Conservation (phyloP, 345 rosid genomes). For the Citrus cavaleriei region DNA sequence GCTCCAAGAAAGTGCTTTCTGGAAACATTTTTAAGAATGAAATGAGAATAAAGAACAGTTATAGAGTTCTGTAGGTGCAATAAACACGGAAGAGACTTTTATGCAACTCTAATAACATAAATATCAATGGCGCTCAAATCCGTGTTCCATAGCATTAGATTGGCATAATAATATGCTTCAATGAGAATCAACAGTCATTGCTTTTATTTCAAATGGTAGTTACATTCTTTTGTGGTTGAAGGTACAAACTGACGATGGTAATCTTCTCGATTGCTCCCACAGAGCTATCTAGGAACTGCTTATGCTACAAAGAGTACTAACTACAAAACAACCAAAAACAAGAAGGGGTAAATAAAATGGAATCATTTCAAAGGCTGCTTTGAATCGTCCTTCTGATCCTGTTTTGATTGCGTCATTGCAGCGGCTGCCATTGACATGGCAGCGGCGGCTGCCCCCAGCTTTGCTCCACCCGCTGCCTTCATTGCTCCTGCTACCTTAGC, state of each 20-base stretch:
- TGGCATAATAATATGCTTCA: not conserved
- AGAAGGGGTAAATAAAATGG: not conserved
- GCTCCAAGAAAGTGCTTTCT: not conserved
- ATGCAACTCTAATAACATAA: too few species aligned
- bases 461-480: constrained; percentile 89
- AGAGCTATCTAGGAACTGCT: not conserved
- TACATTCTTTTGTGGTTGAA: not conserved
- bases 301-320: constrained; percentile 4
- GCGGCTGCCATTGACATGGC: constrained; percentile 78
- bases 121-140: too few species aligned
- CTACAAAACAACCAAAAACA: not conserved
- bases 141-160: not conserved
- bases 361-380: constrained; percentile 33
- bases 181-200: constrained; percentile 1
- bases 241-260: not conserved
- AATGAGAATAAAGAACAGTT: not conserved
- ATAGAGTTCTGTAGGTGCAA: not conserved
- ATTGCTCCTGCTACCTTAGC: constrained; percentile 74
- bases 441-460: constrained; percentile 83
- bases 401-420: constrained; percentile 57
- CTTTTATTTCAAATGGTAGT: constrained; percentile 17
- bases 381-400: constrained; percentile 48
- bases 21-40: not conserved
- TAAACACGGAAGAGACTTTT: too few species aligned
- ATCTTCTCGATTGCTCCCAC: not conserved